phyloP scores from a whole-genome alignment of 2,329 filamentous ascomycete genomes.

The Talaromyces amestolkiae region DNA sequence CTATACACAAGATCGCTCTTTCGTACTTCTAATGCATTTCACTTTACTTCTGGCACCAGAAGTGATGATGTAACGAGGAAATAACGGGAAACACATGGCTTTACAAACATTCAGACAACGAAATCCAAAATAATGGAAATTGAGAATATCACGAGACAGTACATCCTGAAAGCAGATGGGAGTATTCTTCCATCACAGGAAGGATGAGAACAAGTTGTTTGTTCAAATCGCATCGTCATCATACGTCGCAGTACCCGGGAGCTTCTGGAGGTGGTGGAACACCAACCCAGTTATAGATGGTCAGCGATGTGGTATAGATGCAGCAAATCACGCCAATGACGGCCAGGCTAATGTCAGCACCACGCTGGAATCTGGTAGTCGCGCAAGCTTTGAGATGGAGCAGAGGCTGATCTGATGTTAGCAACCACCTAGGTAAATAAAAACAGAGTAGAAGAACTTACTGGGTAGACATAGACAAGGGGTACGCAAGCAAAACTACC shows the following conservation, averaged over 20 bases:
- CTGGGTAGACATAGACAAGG: slow-evolving; percentile 94
- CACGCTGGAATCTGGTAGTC: slow-evolving; percentile 63
- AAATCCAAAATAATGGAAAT: neutral
- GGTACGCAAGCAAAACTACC: slow-evolving; percentile 98
- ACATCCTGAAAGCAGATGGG: neutral
- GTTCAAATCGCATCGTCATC: neutral
- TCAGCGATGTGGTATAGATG: slow-evolving; percentile 86
- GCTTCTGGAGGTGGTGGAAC: slow-evolving; percentile 49
- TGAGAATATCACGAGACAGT: neutral
- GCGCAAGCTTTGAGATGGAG: slow-evolving; percentile 84
- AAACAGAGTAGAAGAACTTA: slow-evolving; percentile 53
- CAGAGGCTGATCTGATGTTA: slow-evolving; percentile 63
- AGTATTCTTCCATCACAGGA: neutral
- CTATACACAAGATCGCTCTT: slow-evolving; percentile 12
- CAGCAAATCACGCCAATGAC: slow-evolving; percentile 83
- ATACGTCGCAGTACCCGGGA: slow-evolving; percentile 63
- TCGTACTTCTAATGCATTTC: slow-evolving; percentile 11
- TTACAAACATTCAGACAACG: neutral
- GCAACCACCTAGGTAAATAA: neutral
- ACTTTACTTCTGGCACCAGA: neutral
- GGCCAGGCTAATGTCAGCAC: slow-evolving; percentile 71
- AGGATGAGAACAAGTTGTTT: neutral
- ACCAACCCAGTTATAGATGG: slow-evolving; percentile 79
- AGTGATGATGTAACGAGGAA: neutral
- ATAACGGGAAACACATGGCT: neutral